Base-by-base conservation (phyloP, 257 asterid genomes). In the Solanum raphanifolium region DNA sequence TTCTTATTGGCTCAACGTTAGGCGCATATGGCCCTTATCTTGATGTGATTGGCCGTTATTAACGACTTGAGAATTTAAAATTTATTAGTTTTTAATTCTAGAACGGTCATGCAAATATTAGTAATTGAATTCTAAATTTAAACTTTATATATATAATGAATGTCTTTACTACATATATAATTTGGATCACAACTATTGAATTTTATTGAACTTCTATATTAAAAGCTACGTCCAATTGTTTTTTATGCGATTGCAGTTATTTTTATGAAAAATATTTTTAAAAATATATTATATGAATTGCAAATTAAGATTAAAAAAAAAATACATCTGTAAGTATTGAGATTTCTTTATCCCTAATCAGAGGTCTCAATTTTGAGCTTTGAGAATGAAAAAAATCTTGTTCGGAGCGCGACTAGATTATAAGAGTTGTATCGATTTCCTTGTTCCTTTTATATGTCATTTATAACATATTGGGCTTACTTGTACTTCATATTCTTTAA, bases 61-160 rank as follows among this genome's bases (percentile, higher is more conserved):
- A 69, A 9, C 7, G 6, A 16, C 31, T 72, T 72, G 0, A 18
- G 0, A 18, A 72, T 18, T 72, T 72, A 9, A 34, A 34, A 3
- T 72, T 72, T 34, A 72, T 32, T 1, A 3, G 1, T 25, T 66
- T 25, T 11, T 0, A 25, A 29, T 29, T 0, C 0, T 29, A 13
- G 0, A 23, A 62, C 0, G 0, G 6, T 4, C 1, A 23, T 23
- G 0, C 1, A 62, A 9, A 23, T 23, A 60, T 60, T 60, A 23
- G 1, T 8, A 60, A 27, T 13, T 12, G 18, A 25, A 25, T 12
- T 13, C 0, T 68, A 0, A 68, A 29, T 13, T 69, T 69, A 3
- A 29, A 13, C 8, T 29, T 29, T 31, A 6, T 31, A 31, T 4
- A 27, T 10, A 10, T 46, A 46, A 5, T 13, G 7, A 46, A 46